Conservation (phyloP, 805 yeast genomes). For the Pichia phayaonensis region DNA sequence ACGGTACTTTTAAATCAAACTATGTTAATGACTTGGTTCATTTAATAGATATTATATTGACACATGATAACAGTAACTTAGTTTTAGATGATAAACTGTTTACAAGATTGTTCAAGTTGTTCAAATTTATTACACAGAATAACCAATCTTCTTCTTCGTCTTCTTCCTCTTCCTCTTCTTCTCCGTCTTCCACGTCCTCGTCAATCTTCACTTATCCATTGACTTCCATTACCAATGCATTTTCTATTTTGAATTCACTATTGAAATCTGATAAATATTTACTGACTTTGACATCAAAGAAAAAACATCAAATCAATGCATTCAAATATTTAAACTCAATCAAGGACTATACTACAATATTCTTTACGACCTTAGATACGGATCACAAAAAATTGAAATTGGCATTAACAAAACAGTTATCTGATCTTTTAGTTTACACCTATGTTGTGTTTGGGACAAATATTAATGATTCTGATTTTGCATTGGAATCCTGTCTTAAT, state of each 20-base stretch:
- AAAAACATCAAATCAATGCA: conserved; percentile 17
- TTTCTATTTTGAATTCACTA: conserved; percentile 22
- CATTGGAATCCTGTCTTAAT: conserved; percentile 21
- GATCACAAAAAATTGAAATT: conserved; percentile 24
- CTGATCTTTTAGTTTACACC: conserved; percentile 28
- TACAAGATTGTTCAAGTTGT: conserved; percentile 24
- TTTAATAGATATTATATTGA: conserved; percentile 24
- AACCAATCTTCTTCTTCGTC: conserved; percentile 16
- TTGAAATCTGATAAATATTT: conserved; percentile 28
- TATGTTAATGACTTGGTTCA: conserved; percentile 26
- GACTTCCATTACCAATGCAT: conserved; percentile 23
- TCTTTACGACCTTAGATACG: conserved; percentile 23
- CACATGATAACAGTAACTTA: conserved; percentile 22
- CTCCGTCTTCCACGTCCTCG: conserved; percentile 13
- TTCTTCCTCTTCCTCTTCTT: conserved; percentile 7
- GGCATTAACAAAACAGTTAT: conserved; percentile 23
- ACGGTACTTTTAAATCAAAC: conserved; percentile 24
- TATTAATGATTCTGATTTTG: conserved; percentile 17
- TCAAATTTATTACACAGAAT: conserved; percentile 20
- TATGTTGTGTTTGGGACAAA: conserved; percentile 25
- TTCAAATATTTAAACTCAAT: conserved; percentile 19
- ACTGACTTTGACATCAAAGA: conserved; percentile 17
- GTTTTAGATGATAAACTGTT: conserved; percentile 26
- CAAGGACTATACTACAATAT: conserved; percentile 11
- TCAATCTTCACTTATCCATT: conserved; percentile 24